Base-by-base conservation (phyloP, 148 eudicot species). In the Fallopia convolvulus region DNA sequence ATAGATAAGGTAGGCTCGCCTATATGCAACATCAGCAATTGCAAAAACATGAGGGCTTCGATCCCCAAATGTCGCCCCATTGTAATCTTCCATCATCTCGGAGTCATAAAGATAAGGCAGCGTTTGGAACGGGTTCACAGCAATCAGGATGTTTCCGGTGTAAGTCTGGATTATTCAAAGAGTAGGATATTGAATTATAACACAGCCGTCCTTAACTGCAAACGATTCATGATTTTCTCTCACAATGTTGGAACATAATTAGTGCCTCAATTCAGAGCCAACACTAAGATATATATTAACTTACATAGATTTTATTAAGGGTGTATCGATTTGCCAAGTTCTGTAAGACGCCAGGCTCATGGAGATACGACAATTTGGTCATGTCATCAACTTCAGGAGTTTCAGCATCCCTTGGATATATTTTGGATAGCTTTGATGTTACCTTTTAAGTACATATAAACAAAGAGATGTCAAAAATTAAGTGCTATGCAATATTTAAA, bases 341-440 rank as follows among this genome's bases (percentile, higher is more conserved):
- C 83, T 88, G 92, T 77, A 94, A 77, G 81, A 94, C 97, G 81
- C 92, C 98, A 41, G 98, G 97, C 79, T 94, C 98, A 74, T 94
- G 95, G 87, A 94, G 81, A 84, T 94, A 94, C 68, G 97, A 90
- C 76, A 94, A 83, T 78, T 89, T 94, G 50, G 97, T 94, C 98
- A 94, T 94, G 89, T 94, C 98, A 89, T 94, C 98, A 74, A 87
- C 94, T 80, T 83, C 87, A 60, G 93, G 98, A 76, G 98, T 93
- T 79, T 94, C 98, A 81, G 83, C 79, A 74, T 94, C 98, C 83
- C 85, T 92, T 15, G 97, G 94, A 80, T 89, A 87, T 75, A 92
- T 84, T 48, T 81, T 90, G 23, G 91, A 81, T 77, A 85, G 76
- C 53, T 75, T 87, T 47, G 83, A 81, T n/a, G 81, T 74, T 74